These are phyloP conservation scores for Coemansia sp. DNA, from an alignment of 371 early-diverging fungal species.

Conservation along the genomic window DNA sequence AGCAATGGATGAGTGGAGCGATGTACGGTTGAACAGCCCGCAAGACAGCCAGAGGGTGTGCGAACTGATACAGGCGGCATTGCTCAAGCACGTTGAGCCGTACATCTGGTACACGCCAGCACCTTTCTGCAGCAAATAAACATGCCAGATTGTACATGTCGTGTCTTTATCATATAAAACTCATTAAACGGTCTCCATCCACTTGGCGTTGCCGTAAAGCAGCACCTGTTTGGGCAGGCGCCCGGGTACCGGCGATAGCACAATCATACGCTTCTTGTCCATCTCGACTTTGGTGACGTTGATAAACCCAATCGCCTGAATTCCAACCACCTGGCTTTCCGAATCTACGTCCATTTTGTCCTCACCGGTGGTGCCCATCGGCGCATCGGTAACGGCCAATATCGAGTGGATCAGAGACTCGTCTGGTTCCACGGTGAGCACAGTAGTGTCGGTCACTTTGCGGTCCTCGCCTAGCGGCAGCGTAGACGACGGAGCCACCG, in stretches of 20 bases:
- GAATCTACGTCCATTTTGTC: constrained; percentile 53
- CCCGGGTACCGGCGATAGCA: constrained; percentile 87
- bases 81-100: constrained; percentile 5
- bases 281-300: constrained; percentile 88
- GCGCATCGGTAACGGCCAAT: constrained; percentile 71
- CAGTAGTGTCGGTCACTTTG: constrained; percentile 71
- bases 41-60: background rate
- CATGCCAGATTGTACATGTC: no score
- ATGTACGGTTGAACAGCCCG: background rate
- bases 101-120: constrained; percentile 12
- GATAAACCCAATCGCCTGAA: constrained; percentile 82
- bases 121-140: background rate
- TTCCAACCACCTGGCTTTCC: constrained; percentile 59
- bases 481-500: constrained; percentile 86
- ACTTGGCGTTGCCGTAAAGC: constrained; percentile 81
- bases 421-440: constrained; percentile 78
- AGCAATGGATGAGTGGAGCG: constrained; percentile 20
- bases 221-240: constrained; percentile 80
- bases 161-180: background rate
- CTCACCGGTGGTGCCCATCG: constrained; percentile 7
- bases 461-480: constrained; percentile 87
- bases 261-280: constrained; percentile 71
- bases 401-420: constrained; percentile 85
- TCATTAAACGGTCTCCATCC: constrained; percentile 69
- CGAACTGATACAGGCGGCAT: constrained; percentile 1